Base-by-base conservation (phyloP, 2,329 filamentous ascomycete genomes). In the Hypocreales sp. region DNA sequence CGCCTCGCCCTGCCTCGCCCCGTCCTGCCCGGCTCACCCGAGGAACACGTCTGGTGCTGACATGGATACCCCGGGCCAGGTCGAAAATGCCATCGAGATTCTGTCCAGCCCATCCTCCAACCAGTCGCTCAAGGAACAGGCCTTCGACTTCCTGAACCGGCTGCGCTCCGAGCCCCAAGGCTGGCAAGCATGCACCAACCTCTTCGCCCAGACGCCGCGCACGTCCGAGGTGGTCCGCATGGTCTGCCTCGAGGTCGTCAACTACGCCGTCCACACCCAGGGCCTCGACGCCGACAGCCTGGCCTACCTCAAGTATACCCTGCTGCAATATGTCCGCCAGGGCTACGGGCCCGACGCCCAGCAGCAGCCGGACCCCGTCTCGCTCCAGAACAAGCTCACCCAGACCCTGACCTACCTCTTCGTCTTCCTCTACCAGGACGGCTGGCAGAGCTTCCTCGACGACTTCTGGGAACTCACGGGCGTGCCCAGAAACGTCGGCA, bases 391-490 rank as follows among this genome's bases (percentile, higher is more conserved):
- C 60, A 98, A 98, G 57, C 72, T 98, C 39, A 86, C 87, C 24
- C 90, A 98, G 57, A 93, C 86, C 9, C 60, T 98, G 42, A 98
- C 90, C 8, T 90, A 83, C 46, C 73, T 98, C 27, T 98, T 98
- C 52, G 79, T 83, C 20, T 72, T 76, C 9, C 65, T 92, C 29
- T 98, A 98, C 52, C 73, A 73, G 28, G 72, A 78, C 28, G 79
- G 79, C 20, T 98, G 90, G 90, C 70, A 81, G 43, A 72, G 63
- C 33, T 95, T 94, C 53, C 75, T 98, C 48, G 81, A 92, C 44
- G 90, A 98, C 48, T 80, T 95, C 40, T 62, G 90, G 35, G 66
- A 67, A 31, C 56, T 98, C 39, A 83, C 86, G 6, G 69, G 67
- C 33, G 56, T 65, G 16, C 60, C 67, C 15, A 66, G 71, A 36